phyloP scores from a whole-genome alignment of 768 basidiomycete species.

The Mycena albidolilacea region DNA sequence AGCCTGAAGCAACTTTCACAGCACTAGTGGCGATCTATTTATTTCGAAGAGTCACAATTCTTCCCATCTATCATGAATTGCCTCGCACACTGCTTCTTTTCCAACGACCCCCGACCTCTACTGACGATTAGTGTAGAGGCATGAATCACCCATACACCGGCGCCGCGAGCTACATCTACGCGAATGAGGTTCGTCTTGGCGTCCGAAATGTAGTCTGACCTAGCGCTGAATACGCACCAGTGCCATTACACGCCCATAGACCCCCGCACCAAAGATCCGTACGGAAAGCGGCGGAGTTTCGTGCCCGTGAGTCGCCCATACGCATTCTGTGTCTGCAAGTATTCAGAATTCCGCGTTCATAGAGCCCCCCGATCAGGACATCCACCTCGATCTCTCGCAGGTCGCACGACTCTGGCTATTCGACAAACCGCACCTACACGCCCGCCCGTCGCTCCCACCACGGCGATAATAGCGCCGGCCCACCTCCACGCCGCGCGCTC shows the following conservation, averaged over 20 bases:
- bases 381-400: constrained; percentile 20
- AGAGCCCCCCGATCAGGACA: constrained; percentile 15
- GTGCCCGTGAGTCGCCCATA: constrained; percentile 1
- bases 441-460: constrained; percentile 13
- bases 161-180: constrained; percentile 28
- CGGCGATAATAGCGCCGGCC: not conserved
- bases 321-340: not conserved
- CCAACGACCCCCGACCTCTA: constrained; percentile 6
- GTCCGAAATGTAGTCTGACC: not conserved
- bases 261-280: constrained; percentile 2
- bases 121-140: not conserved
- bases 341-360: not conserved
- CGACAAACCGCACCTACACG: constrained; percentile 33
- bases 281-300: constrained; percentile 18
- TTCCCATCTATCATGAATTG: constrained; percentile 13
- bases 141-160: constrained; percentile 29
- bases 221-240: not conserved
- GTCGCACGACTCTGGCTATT: constrained; percentile 32
- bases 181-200: constrained; percentile 19
- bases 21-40: constrained; percentile 8
- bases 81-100: constrained; percentile 12
- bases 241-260: constrained; percentile 7
- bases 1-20: not conserved
- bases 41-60: constrained; percentile 7
- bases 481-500: constrained; percentile 13